Evolutionary conservation across 2,329 filamentous ascomycete genomes (phyloP), one percentile per base, ranked within the genome.

Genomic region (Aschersonia sp.): DNA sequence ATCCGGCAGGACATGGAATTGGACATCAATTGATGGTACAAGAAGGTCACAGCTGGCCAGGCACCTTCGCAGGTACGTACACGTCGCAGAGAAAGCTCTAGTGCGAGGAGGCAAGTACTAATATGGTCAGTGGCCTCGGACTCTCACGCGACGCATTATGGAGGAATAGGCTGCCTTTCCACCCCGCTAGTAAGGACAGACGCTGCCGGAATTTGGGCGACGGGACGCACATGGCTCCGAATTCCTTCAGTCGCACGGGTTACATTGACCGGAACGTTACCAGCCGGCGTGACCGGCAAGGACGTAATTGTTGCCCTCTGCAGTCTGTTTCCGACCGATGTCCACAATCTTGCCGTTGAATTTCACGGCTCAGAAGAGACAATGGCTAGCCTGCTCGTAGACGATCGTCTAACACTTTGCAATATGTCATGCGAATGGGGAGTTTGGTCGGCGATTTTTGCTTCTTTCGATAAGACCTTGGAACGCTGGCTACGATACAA

Each of bases 291-390:
- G 22, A 12, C n/a, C 22, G 44, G 44, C 32, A 97, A 98, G 65
- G 92, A 97, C 62, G 84, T 95, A 10, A 97, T 97, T 54, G 77
- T 95, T 30, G 86, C 87, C 0, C 73, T 97, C 1, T 94, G 87
- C 55, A 86, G 84, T 1, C 66, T 95, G 0, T 94, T 97, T 69
- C 79, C 84, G 47, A 83, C 87, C 55, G 87, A 95, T 43, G 90
- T 95, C 0, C 72, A 95, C 11, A 97, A 97, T 66, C 87, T 95
- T 59, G 80, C 80, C 5, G 81, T 97, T 50, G 90, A 97, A 59
- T 95, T 95, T 58, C 80, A 79, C 0, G 90, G 89, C 10, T 80
- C 81, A 0, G 79, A 87, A 52, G 73, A 88, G 59, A 94, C 88
- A 0, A 76, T 92, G 71, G 59, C 66, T 42, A 87, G 76, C 56